Conservation (phyloP, 768 basidiomycete genomes). For the Leccinellum albellum region DNA sequence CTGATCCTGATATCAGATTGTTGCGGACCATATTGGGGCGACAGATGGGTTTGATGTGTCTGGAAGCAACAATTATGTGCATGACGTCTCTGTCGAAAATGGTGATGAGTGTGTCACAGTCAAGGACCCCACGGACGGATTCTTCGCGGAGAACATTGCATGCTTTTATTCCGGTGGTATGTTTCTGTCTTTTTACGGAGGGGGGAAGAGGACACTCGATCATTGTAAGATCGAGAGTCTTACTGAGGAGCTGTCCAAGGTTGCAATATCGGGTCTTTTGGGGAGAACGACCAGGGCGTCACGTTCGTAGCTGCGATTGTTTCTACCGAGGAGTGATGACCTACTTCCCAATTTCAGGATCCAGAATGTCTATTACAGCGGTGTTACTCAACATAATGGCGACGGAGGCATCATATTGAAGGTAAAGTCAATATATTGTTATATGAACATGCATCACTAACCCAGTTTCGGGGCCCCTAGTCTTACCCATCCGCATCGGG, state of each 20-base stretch:
- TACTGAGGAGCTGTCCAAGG: conserved; percentile 3
- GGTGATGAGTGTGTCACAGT: conserved; percentile 33
- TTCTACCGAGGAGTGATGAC: neutral
- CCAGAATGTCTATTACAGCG: conserved; percentile 10
- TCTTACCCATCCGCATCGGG: conserved; percentile 12
- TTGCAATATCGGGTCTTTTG: conserved; percentile 16
- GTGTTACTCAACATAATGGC: neutral
- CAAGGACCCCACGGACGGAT: conserved; percentile 29
- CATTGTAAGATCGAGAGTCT: neutral
- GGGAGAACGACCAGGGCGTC: neutral
- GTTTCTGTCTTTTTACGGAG: neutral
- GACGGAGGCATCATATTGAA: conserved; percentile 6
- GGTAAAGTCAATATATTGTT: neutral
- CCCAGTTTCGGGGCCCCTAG: neutral
- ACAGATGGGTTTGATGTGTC: conserved; percentile 16
- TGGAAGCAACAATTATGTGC: conserved; percentile 31
- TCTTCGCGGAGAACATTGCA: conserved; percentile 9
- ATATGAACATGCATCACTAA: neutral
- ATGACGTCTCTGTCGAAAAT: conserved; percentile 33
- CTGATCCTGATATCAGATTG: neutral
- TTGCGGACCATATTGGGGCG: conserved; percentile 12
- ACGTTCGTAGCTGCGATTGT: neutral
- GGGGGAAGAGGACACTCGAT: neutral
- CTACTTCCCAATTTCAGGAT: neutral
- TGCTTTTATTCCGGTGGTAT: conserved; percentile 11